phyloP scores from a whole-genome alignment of 1,139 yeast genomes.

The Lodderomyces margitis region DNA sequence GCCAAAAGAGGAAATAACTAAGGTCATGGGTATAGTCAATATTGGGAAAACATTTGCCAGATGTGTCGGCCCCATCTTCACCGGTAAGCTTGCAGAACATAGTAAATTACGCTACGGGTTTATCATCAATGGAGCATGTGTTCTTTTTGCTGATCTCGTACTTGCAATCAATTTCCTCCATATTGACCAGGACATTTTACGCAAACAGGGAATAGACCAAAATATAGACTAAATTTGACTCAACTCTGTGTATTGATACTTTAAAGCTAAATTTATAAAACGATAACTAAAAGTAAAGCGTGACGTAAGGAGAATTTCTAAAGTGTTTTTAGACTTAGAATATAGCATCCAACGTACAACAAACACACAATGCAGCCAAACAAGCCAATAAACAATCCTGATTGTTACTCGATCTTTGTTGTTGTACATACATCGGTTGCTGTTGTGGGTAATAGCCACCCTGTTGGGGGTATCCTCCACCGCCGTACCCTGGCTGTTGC shows the following conservation, averaged over 20 bases:
- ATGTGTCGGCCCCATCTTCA: conserved; percentile 74
- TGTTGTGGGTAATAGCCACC: conserved; percentile 29
- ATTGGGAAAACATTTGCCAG: conserved; percentile 84
- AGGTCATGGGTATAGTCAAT: conserved; percentile 81
- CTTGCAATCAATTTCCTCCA: conserved; percentile 40
- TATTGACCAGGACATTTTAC: conserved; percentile 35
- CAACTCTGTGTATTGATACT: not conserved
- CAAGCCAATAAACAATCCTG: conserved; percentile 66
- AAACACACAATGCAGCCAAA: conserved; percentile 69
- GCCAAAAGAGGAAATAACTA: conserved; percentile 60
- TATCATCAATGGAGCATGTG: conserved; percentile 58
- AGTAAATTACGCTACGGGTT: conserved; percentile 57
- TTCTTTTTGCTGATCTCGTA: conserved; percentile 44
- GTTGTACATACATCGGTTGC: conserved; percentile 68
- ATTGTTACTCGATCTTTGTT: conserved; percentile 33
- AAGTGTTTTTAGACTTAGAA: conserved; percentile 34
- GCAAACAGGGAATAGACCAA: conserved; percentile 22
- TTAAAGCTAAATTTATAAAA: not conserved
- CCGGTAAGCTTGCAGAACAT: conserved; percentile 66
- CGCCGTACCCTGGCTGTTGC: conserved; percentile 18
- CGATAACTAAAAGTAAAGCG: not conserved
- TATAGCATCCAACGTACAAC: conserved; percentile 69
- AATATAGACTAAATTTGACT: conserved; percentile 8
- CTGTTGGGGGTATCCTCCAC: conserved; percentile 22
- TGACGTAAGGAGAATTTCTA: not conserved